Percentiles rank a stretch among this genome's conserved stretches.
These are phyloP conservation scores for Leccinum pachyderme DNA, from an alignment of 1,284 basidiomycete species.

Conservation along the genomic window DNA sequence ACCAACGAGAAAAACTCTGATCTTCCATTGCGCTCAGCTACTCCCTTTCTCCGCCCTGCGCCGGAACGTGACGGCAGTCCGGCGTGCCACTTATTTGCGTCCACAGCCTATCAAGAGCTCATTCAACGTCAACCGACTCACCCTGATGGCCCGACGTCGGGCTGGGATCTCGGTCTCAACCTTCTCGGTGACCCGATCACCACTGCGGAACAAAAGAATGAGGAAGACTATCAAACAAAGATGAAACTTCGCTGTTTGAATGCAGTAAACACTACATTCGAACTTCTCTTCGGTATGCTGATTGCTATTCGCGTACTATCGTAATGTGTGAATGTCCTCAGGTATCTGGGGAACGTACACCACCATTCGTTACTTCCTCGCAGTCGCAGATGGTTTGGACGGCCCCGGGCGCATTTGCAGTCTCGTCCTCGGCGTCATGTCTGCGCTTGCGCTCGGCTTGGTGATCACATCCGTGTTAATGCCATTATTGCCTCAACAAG, in stretches of 20 bases:
- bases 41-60: conserved; percentile 46
- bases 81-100: conserved; percentile 44
- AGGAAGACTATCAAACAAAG: conserved; percentile 37
- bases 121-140: conserved; percentile 45
- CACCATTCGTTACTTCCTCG: conserved; percentile 60
- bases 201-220: conserved; percentile 39
- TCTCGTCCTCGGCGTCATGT: conserved; percentile 57
- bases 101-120: conserved; percentile 46
- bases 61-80: conserved; percentile 47
- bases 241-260: conserved; percentile 43
- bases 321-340: conserved; percentile 23
- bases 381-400: conserved; percentile 42
- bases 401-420: conserved; percentile 43
- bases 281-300: conserved; percentile 48
- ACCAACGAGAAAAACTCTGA: conserved; percentile 37
- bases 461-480: conserved; percentile 44
- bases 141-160: conserved; percentile 35
- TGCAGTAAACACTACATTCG: conserved; percentile 38
- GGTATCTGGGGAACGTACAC: conserved; percentile 60
- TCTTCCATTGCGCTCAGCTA: conserved; percentile 46
- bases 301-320: conserved; percentile 5
- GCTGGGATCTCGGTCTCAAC: conserved; percentile 39
- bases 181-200: conserved; percentile 43
- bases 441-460: conserved; percentile 57
- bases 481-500: conserved; percentile 38